Conservation (phyloP, 345 rosid species). For the Kernera saxatilis region DNA sequence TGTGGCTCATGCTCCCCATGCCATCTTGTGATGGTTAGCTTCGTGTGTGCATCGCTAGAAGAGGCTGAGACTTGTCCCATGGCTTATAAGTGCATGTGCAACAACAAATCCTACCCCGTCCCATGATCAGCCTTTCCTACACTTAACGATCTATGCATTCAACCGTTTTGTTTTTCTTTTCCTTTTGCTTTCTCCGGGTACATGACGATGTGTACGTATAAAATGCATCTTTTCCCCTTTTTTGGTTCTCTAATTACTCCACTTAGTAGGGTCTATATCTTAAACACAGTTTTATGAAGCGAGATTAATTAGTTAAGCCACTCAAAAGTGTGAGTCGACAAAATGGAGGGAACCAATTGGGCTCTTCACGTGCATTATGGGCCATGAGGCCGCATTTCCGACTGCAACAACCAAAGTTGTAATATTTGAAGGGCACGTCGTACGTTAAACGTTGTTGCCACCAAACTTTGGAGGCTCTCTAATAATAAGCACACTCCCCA, state of each 20-base stretch:
- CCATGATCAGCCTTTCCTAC: conserved; percentile 35
- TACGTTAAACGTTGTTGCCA: conserved; percentile 10
- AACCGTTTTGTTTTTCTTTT: conserved; percentile 15
- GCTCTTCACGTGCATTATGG: neutral
- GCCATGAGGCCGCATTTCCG: conserved; percentile 17
- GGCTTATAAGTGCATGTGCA: conserved; percentile 96
- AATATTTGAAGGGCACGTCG: neutral
- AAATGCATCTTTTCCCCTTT: neutral
- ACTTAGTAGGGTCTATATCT: neutral
- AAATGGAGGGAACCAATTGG: neutral
- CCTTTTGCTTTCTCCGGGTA: conserved; percentile 4
- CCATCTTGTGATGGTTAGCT: conserved; percentile 88
- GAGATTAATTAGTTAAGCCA: neutral
- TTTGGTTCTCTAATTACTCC: neutral
- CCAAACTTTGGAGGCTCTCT: conserved; percentile 33
- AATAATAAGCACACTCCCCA: conserved; percentile 11
- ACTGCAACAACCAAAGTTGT: conserved; percentile 13
- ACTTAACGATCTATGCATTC: neutral
- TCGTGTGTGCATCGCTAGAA: conserved; percentile 69
- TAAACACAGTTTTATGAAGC: neutral
- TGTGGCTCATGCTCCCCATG: conserved; percentile 93
- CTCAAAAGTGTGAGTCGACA: neutral
- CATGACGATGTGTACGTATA: conserved; percentile 3
- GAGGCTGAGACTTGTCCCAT: conserved; percentile 98
- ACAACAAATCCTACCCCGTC: conserved; percentile 78